These are phyloP conservation scores for Trypanosoma boissoni DNA, from an alignment of 208 protist genomes.

Conservation along the genomic window DNA sequence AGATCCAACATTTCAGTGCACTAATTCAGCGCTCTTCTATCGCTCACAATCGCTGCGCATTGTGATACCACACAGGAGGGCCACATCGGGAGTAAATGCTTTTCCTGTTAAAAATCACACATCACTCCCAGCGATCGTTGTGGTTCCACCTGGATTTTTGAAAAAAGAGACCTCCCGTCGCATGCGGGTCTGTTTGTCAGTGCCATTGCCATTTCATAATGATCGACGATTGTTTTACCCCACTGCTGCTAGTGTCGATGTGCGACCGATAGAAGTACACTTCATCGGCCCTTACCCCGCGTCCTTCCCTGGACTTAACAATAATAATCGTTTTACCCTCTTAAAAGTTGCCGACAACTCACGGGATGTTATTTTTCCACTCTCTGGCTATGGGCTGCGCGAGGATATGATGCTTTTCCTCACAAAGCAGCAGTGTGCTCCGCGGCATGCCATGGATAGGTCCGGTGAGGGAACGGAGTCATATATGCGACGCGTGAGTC, in stretches of 20 bases:
- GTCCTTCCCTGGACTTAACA: slow-evolving; percentile 4
- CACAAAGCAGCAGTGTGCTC: slow-evolving; percentile 33
- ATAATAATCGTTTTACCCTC: slow-evolving; percentile 17
- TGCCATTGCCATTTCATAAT: slow-evolving; percentile 51
- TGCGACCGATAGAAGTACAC: slow-evolving; percentile 41
- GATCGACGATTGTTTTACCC: slow-evolving; percentile 35
- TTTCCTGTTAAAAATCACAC: background rate
- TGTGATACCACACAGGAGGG: slow-evolving; percentile 6
- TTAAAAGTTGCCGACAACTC: slow-evolving; percentile 50
- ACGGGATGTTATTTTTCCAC: slow-evolving; percentile 47
- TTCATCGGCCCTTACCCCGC: slow-evolving; percentile 58
- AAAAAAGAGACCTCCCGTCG: slow-evolving; percentile 34
- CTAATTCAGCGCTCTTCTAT: slow-evolving; percentile 59
- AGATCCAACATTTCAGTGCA: slow-evolving; percentile 49
- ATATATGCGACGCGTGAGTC: slow-evolving; percentile 32
- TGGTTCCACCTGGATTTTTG: slow-evolving; percentile 59
- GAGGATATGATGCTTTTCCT: slow-evolving; percentile 63
- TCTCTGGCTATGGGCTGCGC: slow-evolving; percentile 61
- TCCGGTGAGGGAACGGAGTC: background rate
- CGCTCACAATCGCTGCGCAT: slow-evolving; percentile 12
- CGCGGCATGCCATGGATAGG: background rate
- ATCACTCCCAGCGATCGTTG: slow-evolving; percentile 27
- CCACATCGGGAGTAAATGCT: background rate
- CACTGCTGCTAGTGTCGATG: slow-evolving; percentile 37
- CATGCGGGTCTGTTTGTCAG: slow-evolving; percentile 73